These are phyloP conservation scores for Paraphaeosphaeria sporulosa DNA, from an alignment of 2,329 filamentous ascomycete genomes.

Conservation along the genomic window DNA sequence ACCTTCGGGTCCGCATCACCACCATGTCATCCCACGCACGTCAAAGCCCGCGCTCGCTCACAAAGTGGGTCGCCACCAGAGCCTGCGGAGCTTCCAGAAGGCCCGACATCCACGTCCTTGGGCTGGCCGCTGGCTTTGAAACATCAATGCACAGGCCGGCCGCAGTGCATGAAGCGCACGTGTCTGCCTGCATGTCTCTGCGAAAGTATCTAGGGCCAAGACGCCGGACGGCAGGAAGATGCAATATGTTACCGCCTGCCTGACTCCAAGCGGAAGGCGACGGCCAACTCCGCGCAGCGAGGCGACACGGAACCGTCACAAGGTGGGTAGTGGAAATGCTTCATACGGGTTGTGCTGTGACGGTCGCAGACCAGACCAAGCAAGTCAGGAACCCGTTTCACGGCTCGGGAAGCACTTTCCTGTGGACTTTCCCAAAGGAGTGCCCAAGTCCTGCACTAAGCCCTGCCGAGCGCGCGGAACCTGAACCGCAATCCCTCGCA, in stretches of 20 bases:
- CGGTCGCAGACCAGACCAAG: background rate
- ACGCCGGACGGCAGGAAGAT: background rate
- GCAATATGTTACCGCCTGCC: background rate
- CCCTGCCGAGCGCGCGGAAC: constrained; percentile 8
- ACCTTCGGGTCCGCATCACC: background rate
- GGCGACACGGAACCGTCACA: background rate
- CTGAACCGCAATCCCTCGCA: constrained; percentile 1
- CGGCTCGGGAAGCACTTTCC: background rate
- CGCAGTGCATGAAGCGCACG: constrained; percentile 2
- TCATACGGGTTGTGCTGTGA: background rate
- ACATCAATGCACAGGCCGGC: background rate
- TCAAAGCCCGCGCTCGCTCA: background rate
- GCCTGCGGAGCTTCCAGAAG: constrained; percentile 3
- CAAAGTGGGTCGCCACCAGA: constrained; percentile 6
- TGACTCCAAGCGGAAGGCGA: constrained; percentile 1
- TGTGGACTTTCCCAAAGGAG: background rate
- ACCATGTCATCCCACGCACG: background rate
- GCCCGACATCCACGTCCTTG: constrained; percentile 2
- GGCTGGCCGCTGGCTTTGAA: background rate
- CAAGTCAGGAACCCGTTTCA: constrained; percentile 7
- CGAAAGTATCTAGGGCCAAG: background rate
- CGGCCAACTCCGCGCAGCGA: background rate
- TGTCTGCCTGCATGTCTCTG: background rate
- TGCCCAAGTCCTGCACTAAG: constrained; percentile 4
- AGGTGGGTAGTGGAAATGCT: background rate